phyloP scores from a whole-genome alignment of 805 yeast genomes.

The Ogataea neopini region DNA sequence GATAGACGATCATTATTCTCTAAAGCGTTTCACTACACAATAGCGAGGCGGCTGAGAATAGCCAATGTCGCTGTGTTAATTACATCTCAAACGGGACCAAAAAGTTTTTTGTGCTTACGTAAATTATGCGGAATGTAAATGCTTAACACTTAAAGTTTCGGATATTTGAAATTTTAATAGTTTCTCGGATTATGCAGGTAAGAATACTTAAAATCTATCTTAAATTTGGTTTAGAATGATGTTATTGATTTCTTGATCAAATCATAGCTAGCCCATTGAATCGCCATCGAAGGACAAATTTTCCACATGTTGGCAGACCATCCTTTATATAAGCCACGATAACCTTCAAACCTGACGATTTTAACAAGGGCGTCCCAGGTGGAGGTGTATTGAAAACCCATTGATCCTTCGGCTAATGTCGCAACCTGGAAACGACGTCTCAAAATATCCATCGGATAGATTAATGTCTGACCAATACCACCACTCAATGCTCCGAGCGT shows the following conservation, averaged over 20 bases:
- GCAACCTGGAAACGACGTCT: constrained; percentile 91
- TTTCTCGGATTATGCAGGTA: no score
- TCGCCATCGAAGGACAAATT: constrained; percentile 94
- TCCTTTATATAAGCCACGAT: constrained; percentile 69
- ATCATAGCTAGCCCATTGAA: constrained; percentile 88
- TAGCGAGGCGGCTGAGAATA: not conserved
- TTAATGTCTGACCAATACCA: constrained; percentile 84
- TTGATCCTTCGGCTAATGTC: constrained; percentile 70
- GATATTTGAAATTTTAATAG: no score
- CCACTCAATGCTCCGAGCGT: constrained; percentile 84
- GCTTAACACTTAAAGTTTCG: no score
- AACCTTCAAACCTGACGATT: constrained; percentile 74
- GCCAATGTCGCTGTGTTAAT: not conserved
- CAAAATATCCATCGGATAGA: constrained; percentile 88
- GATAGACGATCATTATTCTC: not conserved
- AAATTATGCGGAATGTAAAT: not conserved
- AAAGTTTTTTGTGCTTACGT: not conserved
- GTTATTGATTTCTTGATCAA: constrained; percentile 51
- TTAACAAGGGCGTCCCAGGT: constrained; percentile 71
- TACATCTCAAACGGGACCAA: not conserved
- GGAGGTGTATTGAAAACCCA: constrained; percentile 82
- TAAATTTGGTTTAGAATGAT: not conserved
- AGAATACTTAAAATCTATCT: no score
- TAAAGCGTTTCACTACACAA: not conserved
- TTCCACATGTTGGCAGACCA: constrained; percentile 80